These are phyloP conservation scores for Neopestalotiopsis rosae DNA, from an alignment of 2,329 filamentous ascomycete genomes.

Conservation along the genomic window DNA sequence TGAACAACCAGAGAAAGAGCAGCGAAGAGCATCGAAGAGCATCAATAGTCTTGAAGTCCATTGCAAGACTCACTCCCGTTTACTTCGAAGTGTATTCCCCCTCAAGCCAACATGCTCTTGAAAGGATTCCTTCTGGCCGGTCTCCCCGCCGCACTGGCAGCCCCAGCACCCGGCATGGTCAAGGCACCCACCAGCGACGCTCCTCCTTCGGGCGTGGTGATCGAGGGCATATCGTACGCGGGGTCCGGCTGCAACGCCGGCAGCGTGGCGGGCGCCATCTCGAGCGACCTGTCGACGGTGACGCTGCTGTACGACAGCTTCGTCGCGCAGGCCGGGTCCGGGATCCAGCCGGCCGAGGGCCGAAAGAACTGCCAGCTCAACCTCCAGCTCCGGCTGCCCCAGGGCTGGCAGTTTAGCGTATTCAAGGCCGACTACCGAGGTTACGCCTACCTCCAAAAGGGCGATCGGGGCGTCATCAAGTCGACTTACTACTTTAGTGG, in stretches of 20 bases:
- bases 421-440: conserved; percentile 55
- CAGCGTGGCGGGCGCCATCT: conserved; percentile 30
- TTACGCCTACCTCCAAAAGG: conserved; percentile 50
- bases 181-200: conserved; percentile 23
- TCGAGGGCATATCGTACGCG: conserved; percentile 31
- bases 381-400: conserved; percentile 44
- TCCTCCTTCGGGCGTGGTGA: conserved; percentile 30
- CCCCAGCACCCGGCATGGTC: conserved; percentile 12
- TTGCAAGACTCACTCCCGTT: neutral
- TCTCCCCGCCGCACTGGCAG: conserved; percentile 17
- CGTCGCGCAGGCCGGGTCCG: conserved; percentile 53
- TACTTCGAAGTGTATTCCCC: neutral
- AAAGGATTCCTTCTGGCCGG: conserved; percentile 11
- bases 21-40: neutral
- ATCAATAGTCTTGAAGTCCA: neutral
- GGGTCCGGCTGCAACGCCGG: conserved; percentile 35
- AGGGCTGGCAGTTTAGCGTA: conserved; percentile 41
- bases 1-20: neutral
- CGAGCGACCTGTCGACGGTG: conserved; percentile 37
- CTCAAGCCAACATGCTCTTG: conserved; percentile 16
- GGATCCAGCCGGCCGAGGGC: conserved; percentile 45
- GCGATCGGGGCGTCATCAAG: conserved; percentile 52
- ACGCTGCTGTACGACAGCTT: conserved; percentile 59
- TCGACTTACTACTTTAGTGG: conserved; percentile 62
- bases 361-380: conserved; percentile 62